Percentiles rank a stretch among this genome's conserved stretches.
Conservation (phyloP, 306 rosid species). For the Vicia faba region DNA sequence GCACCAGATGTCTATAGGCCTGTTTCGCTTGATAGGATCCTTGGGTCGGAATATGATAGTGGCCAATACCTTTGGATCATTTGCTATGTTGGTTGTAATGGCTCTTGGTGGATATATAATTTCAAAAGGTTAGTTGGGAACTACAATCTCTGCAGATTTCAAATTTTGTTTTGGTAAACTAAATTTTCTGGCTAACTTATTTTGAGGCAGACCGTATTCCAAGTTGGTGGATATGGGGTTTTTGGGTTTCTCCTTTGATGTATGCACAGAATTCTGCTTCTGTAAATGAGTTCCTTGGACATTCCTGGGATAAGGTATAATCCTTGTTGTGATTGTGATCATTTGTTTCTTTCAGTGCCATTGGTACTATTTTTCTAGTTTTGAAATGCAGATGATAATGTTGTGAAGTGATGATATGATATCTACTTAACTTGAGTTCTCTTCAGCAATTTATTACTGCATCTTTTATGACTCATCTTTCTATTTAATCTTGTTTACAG, state of each 20-base stretch:
- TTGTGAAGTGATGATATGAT: conserved; percentile 14
- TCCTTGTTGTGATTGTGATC: conserved; percentile 11
- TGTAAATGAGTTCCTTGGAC: conserved; percentile 95
- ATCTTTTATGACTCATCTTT: conserved; percentile 30
- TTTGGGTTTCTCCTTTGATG: conserved; percentile 98
- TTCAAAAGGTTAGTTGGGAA: conserved; percentile 67
- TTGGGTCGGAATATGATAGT: conserved; percentile 97
- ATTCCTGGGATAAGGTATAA: conserved; percentile 89
- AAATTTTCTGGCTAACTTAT: conserved; percentile 34
- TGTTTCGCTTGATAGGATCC: conserved; percentile 97
- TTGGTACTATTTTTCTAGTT: neutral
- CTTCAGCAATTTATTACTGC: conserved; percentile 28
- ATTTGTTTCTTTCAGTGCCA: conserved; percentile 16
- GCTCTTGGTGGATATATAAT: conserved; percentile 93
- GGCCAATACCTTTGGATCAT: conserved; percentile 96
- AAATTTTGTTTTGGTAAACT: conserved; percentile 14
- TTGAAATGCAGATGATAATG: conserved; percentile 25
- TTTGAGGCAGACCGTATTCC: conserved; percentile 74
- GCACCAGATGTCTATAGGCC: conserved; percentile 96
- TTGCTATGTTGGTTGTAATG: conserved; percentile 98
- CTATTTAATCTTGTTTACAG: conserved; percentile 46
- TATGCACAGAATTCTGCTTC: conserved; percentile 94
- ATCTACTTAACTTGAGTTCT: conserved; percentile 23
- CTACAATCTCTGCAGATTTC: conserved; percentile 32
- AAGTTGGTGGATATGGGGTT: conserved; percentile 99